A percentile compares a stretch with the other conserved stretches of the same genome.
Evolutionary conservation across 2,329 filamentous ascomycete species (phyloP).

Genomic region (Sporothrix schenckii): DNA sequence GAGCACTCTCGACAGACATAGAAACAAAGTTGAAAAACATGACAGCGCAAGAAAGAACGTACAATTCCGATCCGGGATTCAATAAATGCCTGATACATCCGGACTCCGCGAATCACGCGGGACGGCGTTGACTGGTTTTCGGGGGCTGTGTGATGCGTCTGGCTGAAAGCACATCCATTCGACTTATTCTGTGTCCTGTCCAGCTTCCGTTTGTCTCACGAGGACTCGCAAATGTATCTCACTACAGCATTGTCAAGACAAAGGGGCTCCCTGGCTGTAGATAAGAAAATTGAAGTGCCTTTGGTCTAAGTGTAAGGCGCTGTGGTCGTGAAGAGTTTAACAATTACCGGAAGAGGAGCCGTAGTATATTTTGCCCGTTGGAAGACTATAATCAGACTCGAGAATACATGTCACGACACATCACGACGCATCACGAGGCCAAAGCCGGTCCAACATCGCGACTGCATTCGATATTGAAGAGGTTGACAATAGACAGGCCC

Average conservation of each 20-base stretch:
- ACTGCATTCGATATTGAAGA: not conserved
- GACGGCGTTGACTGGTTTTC: not conserved
- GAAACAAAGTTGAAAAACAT: not conserved
- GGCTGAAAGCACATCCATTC: not conserved
- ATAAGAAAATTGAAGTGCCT: not conserved
- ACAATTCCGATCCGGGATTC: not conserved
- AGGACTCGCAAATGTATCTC: not conserved
- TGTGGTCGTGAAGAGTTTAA: not conserved
- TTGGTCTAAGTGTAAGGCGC: not conserved
- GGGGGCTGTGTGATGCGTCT: not conserved
- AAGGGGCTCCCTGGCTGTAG: not conserved
- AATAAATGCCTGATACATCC: constrained; percentile 7
- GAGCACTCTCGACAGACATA: not conserved
- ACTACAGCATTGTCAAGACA: not conserved
- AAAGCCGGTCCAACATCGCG: not conserved
- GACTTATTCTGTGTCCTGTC: not conserved
- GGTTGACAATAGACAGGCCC: not conserved
- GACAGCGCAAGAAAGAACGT: no score
- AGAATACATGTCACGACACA: not conserved
- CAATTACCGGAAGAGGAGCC: not conserved
- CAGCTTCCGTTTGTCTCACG: not conserved
- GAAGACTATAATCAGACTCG: not conserved
- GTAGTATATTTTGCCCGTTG: not conserved
- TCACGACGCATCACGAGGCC: not conserved
- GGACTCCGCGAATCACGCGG: constrained; percentile 20